phyloP scores from a whole-genome alignment of 768 basidiomycete species.

The Rhizopogon sp. region DNA sequence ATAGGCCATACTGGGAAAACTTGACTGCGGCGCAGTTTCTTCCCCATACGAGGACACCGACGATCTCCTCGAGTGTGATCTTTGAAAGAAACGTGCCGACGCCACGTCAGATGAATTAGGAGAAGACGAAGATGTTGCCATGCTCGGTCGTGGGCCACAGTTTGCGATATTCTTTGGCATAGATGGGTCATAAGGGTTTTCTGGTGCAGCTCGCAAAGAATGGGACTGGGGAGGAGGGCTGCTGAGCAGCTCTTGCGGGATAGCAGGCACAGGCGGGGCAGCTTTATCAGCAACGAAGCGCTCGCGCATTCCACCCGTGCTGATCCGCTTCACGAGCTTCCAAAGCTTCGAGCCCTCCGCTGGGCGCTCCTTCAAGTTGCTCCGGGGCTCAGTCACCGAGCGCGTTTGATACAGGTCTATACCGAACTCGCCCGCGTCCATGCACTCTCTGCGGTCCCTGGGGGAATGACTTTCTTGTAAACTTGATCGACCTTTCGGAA shows the following conservation, averaged over 20 bases:
- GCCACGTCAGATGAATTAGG: conserved; percentile 55
- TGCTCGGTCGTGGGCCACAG: conserved; percentile 33
- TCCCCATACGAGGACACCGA: conserved; percentile 55
- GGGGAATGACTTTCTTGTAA: conserved; percentile 24
- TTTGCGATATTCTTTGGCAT: conserved; percentile 8
- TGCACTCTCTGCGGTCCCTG: conserved; percentile 7
- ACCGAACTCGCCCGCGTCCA: conserved; percentile 14
- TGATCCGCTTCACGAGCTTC: conserved; percentile 69
- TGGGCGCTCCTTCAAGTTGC: not conserved
- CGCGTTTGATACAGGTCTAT: not conserved
- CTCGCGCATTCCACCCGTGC: conserved; percentile 58
- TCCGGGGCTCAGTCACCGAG: conserved; percentile 1
- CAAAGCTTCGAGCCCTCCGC: conserved; percentile 46
- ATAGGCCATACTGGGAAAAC: conserved; percentile 25
- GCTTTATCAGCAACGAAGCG: conserved; percentile 23
- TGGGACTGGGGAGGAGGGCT: not conserved
- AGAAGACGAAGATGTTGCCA: conserved; percentile 55
- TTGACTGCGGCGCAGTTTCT: conserved; percentile 29
- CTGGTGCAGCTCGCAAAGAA: not conserved
- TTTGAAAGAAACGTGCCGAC: conserved; percentile 47
- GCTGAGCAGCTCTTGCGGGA: conserved; percentile 40
- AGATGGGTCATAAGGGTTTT: conserved; percentile 1
- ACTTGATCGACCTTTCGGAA: conserved; percentile 23
- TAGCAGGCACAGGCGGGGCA: conserved; percentile 56
- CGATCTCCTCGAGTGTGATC: conserved; percentile 43